These are phyloP conservation scores for Collybiopsis luxurians DNA, from an alignment of 768 basidiomycete species.

Conservation along the genomic window DNA sequence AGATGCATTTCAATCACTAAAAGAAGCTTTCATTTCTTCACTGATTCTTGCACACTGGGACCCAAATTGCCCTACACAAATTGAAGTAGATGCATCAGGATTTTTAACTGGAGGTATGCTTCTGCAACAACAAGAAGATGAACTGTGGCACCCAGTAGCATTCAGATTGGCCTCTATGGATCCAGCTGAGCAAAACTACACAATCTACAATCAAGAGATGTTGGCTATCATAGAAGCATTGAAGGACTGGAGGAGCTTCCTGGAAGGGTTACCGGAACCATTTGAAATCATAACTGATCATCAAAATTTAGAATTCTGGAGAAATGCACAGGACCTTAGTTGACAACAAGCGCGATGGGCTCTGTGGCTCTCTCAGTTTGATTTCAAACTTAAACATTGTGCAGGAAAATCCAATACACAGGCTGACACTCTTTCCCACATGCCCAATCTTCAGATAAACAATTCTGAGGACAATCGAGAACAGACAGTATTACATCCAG, in stretches of 20 bases:
- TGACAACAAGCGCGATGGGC: constrained; percentile 35
- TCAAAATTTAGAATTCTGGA: constrained; percentile 28
- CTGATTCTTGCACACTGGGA: constrained; percentile 21
- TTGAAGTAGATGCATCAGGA: constrained; percentile 29
- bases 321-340: constrained; percentile 22
- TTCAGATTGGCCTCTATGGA: constrained; percentile 30
- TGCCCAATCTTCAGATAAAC: too few species aligned
- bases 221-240: constrained; percentile 38
- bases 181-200: constrained; percentile 41
- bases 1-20: constrained; percentile 27
- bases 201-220: constrained; percentile 49
- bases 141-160: constrained; percentile 33
- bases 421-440: too few species aligned
- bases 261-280: not conserved
- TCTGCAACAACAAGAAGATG: constrained; percentile 15
- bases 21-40: constrained; percentile 21
- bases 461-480: too few species aligned
- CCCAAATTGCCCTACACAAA: constrained; percentile 9
- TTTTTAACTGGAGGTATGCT: constrained; percentile 26
- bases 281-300: constrained; percentile 21
- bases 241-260: constrained; percentile 6
- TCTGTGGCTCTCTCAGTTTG: constrained; percentile 14
- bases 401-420: constrained; percentile 10
- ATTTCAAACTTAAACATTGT: constrained; percentile 16
- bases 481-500: too few species aligned